A percentile compares a stretch with the other conserved stretches of the same genome.
Evolutionary conservation across 2,329 filamentous ascomycete species (phyloP).

Genomic region (Paecilomyces niveus): DNA sequence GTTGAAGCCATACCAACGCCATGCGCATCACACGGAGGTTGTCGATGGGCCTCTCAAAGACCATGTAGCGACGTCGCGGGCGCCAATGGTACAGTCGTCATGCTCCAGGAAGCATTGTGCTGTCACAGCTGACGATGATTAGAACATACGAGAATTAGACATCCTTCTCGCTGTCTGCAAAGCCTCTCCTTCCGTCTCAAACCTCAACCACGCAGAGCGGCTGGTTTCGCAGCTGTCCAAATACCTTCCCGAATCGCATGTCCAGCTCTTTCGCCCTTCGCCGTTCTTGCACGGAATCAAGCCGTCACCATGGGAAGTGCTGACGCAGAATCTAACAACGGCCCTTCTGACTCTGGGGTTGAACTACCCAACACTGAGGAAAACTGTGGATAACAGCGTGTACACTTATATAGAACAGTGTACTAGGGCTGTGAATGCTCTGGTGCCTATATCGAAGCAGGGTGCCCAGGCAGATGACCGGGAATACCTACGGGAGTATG

Average conservation of each 20-base stretch:
- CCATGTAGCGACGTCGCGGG: constrained; percentile 29
- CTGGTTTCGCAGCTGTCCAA: constrained; percentile 72
- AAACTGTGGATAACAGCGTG: constrained; percentile 59
- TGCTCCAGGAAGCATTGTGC: neutral
- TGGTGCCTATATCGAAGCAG: constrained; percentile 50
- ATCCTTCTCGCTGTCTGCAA: constrained; percentile 87
- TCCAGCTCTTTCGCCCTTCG: constrained; percentile 69
- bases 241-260: constrained; percentile 79
- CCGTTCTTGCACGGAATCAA: constrained; percentile 77
- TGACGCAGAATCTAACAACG: constrained; percentile 70
- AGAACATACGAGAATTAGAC: constrained; percentile 87
- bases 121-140: constrained; percentile 13
- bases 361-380: constrained; percentile 62
- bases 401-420: constrained; percentile 68
- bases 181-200: constrained; percentile 69
- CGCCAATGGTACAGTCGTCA: constrained; percentile 29
- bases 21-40: constrained; percentile 17
- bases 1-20: constrained; percentile 20
- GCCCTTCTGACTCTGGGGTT: constrained; percentile 76
- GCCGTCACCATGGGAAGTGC: constrained; percentile 79
- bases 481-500: constrained; percentile 48
- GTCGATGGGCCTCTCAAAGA: constrained; percentile 29
- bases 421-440: constrained; percentile 50
- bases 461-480: constrained; percentile 44
- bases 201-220: constrained; percentile 64